Evolutionary conservation across 139 green algal genomes (phyloP).

Genomic region (Volvox africanus): DNA sequence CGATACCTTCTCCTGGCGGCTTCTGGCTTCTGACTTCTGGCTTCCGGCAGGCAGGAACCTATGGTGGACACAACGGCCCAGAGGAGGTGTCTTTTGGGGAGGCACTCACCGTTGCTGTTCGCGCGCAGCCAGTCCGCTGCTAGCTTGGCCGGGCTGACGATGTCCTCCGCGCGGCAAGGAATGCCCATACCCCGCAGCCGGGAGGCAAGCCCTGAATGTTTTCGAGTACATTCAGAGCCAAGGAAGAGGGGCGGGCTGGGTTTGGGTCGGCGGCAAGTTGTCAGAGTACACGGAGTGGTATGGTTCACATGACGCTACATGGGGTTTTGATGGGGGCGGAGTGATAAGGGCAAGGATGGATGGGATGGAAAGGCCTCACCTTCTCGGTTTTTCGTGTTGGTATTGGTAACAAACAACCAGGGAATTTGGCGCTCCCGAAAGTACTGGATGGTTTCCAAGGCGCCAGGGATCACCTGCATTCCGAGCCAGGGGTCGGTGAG

Average conservation of each 20-base stretch:
- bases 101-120: not conserved
- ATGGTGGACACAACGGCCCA: too few species aligned
- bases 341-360: not conserved
- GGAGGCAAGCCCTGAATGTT: not conserved
- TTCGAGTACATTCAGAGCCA: too few species aligned
- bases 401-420: constrained; percentile 33
- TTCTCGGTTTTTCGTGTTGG: not conserved
- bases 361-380: not conserved
- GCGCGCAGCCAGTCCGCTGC: constrained; percentile 17
- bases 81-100: too few species aligned
- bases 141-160: constrained; percentile 35
- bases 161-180: not conserved
- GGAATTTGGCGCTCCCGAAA: constrained; percentile 14
- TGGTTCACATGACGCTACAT: too few species aligned
- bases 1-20: too few species aligned
- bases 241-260: too few species aligned
- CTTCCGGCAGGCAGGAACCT: too few species aligned
- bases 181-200: constrained; percentile 6
- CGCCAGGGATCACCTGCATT: constrained; percentile 15
- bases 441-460: not conserved
- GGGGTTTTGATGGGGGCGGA: too few species aligned
- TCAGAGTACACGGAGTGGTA: too few species aligned
- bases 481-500: too few species aligned
- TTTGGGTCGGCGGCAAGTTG: too few species aligned
- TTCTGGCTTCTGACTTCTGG: too few species aligned